These are phyloP conservation scores for Sarocladium brachiariae DNA, from an alignment of 2,329 filamentous ascomycete species.

Conservation along the genomic window DNA sequence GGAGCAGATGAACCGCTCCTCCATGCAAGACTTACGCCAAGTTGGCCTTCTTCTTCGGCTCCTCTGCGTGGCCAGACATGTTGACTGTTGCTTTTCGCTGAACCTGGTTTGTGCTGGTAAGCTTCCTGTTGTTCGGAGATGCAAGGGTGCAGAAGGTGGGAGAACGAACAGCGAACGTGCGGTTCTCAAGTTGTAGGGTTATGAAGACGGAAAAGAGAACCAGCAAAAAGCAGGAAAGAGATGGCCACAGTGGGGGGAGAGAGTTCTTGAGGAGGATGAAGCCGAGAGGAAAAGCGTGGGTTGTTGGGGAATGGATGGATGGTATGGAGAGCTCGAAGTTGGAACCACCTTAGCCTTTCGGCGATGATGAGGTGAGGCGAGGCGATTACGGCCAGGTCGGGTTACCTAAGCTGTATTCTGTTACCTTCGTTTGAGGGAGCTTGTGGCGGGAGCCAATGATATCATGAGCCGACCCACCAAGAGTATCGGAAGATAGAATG, in stretches of 20 bases:
- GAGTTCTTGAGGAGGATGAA: not conserved
- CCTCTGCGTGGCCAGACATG: slow-evolving; percentile 63
- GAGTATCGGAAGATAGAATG: slow-evolving; percentile 30
- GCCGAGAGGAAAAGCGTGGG: slow-evolving; percentile 10
- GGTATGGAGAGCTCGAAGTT: slow-evolving; percentile 3
- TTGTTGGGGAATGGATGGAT: slow-evolving; percentile 10
- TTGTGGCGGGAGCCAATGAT: slow-evolving; percentile 26
- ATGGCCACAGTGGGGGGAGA: not conserved
- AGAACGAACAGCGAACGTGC: slow-evolving; percentile 8
- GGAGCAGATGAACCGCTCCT: not conserved
- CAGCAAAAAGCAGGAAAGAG: too few species aligned
- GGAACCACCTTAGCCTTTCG: slow-evolving; percentile 8
- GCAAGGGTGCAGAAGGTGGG: slow-evolving; percentile 10
- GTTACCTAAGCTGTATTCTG: slow-evolving; percentile 9
- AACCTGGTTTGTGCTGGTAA: slow-evolving; percentile 2
- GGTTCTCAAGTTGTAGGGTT: not conserved
- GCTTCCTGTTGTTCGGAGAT: slow-evolving; percentile 9
- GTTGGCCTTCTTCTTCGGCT: slow-evolving; percentile 78
- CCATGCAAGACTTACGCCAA: slow-evolving; percentile 53
- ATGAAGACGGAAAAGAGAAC: slow-evolving; percentile 1
- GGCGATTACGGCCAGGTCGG: not conserved
- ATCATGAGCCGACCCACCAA: slow-evolving; percentile 19
- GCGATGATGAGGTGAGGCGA: slow-evolving; percentile 11
- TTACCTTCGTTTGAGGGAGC: slow-evolving; percentile 10
- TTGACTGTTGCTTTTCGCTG: slow-evolving; percentile 29